phyloP scores from a whole-genome alignment of 345 rosid species.

The Camelina laxa region DNA sequence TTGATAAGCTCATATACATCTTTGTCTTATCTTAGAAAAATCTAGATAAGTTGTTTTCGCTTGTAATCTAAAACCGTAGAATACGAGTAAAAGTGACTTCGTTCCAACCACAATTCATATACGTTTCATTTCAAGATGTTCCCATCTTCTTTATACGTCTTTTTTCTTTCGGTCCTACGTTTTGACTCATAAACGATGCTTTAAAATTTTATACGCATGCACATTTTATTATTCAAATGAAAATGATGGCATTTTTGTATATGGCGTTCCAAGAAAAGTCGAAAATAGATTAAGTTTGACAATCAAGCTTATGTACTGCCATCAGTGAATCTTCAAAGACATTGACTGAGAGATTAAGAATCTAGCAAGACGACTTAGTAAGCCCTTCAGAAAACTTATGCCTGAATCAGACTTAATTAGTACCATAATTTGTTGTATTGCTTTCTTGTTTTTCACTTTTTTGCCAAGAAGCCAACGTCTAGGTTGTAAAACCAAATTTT shows the following conservation, averaged over 20 bases:
- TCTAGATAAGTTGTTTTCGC: constrained; percentile 16
- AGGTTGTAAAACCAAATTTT: no score
- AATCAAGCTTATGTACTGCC: no score
- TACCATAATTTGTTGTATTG: no score
- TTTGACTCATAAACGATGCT: constrained; percentile 9
- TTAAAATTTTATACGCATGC: constrained; percentile 15
- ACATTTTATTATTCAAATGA: neutral
- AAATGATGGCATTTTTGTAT: neutral
- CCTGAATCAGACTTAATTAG: no score
- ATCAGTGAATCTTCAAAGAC: no score
- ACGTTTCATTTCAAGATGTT: neutral
- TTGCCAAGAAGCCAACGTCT: no score
- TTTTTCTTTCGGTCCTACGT: neutral
- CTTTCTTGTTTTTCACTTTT: no score
- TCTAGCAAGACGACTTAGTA: no score
- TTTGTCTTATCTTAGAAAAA: constrained; percentile 15
- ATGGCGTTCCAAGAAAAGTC: neutral
- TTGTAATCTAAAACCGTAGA: constrained; percentile 27
- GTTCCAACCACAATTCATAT: constrained; percentile 7
- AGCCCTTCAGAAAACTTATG: no score
- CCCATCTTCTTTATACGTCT: neutral
- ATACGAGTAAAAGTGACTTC: constrained; percentile 31
- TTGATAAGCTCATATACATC: constrained; percentile 10
- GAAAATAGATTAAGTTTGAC: no score
- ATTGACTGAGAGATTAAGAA: no score